Evolutionary conservation across 2,329 filamentous ascomycete species (phyloP).

Genomic region (Ascochyta fabae): DNA sequence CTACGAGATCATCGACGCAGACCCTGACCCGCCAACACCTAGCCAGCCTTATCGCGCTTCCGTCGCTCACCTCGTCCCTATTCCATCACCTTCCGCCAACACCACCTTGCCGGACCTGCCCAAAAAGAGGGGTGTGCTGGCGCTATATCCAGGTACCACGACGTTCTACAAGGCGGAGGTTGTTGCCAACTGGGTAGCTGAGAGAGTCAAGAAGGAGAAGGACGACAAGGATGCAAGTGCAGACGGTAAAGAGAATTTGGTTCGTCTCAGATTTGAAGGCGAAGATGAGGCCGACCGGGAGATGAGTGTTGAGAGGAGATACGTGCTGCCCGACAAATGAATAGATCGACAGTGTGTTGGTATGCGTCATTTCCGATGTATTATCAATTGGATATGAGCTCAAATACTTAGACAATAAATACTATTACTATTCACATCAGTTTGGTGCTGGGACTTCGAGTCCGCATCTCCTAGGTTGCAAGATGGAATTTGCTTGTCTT

Average conservation of each 20-base stretch:
- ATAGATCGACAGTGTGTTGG: not conserved
- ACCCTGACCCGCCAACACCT: conserved; percentile 51
- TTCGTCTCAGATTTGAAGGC: conserved; percentile 56
- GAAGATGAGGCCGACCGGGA: conserved; percentile 54
- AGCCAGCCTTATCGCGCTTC: conserved; percentile 53
- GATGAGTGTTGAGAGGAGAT: conserved; percentile 58
- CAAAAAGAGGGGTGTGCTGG: conserved; percentile 54
- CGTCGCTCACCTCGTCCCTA: conserved; percentile 54
- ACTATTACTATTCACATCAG: not conserved
- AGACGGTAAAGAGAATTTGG: conserved; percentile 49
- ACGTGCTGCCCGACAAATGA: conserved; percentile 53
- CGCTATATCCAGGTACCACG: conserved; percentile 60
- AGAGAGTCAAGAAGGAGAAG: conserved; percentile 47
- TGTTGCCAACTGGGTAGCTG: conserved; percentile 49
- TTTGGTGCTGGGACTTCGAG: not conserved
- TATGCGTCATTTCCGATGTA: not conserved
- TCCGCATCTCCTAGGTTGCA: no score
- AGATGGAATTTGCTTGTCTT: no score
- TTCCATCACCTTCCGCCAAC: conserved; percentile 52
- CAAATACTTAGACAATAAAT: not conserved
- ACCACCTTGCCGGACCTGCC: conserved; percentile 50
- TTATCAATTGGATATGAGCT: not conserved
- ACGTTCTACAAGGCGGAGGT: conserved; percentile 62
- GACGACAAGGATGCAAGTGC: conserved; percentile 49
- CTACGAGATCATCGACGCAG: conserved; percentile 60